These are phyloP conservation scores for Serpula lacrymans DNA, from an alignment of 768 basidiomycete genomes.

Conservation along the genomic window DNA sequence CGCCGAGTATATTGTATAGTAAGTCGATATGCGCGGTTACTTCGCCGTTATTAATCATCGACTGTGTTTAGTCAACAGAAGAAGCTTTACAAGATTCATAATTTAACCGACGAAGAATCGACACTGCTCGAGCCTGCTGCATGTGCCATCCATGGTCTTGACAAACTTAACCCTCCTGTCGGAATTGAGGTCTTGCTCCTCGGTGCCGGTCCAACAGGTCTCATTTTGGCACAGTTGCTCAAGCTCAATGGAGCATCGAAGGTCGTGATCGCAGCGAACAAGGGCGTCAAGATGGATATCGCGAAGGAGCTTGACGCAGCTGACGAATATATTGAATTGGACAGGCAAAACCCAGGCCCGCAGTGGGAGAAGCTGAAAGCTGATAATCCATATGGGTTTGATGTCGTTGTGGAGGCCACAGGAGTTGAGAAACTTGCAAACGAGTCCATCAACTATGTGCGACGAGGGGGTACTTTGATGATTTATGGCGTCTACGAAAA, in stretches of 20 bases:
- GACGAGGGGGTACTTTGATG: constrained; percentile 81
- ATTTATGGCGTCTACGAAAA: constrained; percentile 91
- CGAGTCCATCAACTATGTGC: constrained; percentile 85
- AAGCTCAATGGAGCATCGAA: constrained; percentile 82
- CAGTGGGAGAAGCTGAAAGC: constrained; percentile 82
- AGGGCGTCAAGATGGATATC: constrained; percentile 87
- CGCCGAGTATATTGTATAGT: constrained; percentile 87
- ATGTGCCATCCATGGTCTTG: constrained; percentile 89
- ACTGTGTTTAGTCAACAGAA: constrained; percentile 49
- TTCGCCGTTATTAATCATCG: no score
- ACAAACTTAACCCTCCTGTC: constrained; percentile 79
- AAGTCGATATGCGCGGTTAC: constrained; percentile 22
- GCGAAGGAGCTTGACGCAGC: constrained; percentile 75
- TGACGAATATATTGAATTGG: constrained; percentile 85
- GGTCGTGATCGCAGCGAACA: constrained; percentile 84
- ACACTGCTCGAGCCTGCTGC: constrained; percentile 88
- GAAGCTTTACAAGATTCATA: constrained; percentile 85
- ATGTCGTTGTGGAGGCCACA: constrained; percentile 79
- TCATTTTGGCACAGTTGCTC: constrained; percentile 84
- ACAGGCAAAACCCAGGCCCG: constrained; percentile 64
- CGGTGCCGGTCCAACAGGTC: constrained; percentile 91
- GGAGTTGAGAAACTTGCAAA: constrained; percentile 87
- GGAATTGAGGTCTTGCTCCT: constrained; percentile 82
- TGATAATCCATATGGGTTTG: constrained; percentile 85
- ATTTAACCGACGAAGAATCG: constrained; percentile 83